These are phyloP conservation scores for Erysiphe pulchra DNA, from an alignment of 2,329 filamentous ascomycete species.

Conservation along the genomic window DNA sequence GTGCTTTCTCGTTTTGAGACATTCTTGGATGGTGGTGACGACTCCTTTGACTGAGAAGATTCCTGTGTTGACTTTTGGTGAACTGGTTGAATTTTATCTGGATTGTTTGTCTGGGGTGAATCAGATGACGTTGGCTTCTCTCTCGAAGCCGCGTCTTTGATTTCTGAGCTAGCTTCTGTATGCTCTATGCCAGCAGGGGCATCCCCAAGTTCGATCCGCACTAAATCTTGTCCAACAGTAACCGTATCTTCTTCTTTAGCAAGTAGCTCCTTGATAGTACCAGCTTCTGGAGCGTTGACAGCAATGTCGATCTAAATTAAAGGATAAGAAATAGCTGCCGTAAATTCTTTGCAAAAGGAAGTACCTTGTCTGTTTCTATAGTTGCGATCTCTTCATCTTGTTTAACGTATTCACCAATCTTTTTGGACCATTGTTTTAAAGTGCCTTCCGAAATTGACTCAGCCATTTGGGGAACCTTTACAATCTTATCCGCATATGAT, in stretches of 20 bases:
- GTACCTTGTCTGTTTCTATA: slow-evolving; percentile 95
- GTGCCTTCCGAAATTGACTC: slow-evolving; percentile 97
- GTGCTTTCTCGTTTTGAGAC: slow-evolving; percentile 17
- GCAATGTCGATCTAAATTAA: slow-evolving; percentile 67
- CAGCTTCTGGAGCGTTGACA: slow-evolving; percentile 78
- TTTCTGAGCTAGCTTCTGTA: slow-evolving; percentile 21
- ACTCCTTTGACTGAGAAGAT: slow-evolving; percentile 15
- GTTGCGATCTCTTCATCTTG: slow-evolving; percentile 94
- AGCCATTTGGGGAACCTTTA: slow-evolving; percentile 95
- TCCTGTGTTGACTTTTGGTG: not conserved
- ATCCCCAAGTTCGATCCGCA: slow-evolving; percentile 61
- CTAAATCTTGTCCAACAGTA: slow-evolving; percentile 72
- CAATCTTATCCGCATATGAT: slow-evolving; percentile 50
- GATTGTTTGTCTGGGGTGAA: slow-evolving; percentile 11
- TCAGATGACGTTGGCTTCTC: slow-evolving; percentile 28
- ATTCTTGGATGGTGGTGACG: slow-evolving; percentile 14
- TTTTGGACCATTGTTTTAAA: slow-evolving; percentile 79
- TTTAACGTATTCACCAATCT: slow-evolving; percentile 82
- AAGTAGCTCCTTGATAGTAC: slow-evolving; percentile 75
- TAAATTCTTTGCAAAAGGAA: slow-evolving; percentile 2
- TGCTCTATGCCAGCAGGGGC: slow-evolving; percentile 25
- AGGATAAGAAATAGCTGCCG: too few species aligned
- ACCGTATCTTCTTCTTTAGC: slow-evolving; percentile 91
- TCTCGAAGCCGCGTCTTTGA: slow-evolving; percentile 31
- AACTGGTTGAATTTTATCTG: slow-evolving; percentile 1